Conservation (phyloP, 495 filamentous ascomycete genomes). For the Penicillium arizonense region DNA sequence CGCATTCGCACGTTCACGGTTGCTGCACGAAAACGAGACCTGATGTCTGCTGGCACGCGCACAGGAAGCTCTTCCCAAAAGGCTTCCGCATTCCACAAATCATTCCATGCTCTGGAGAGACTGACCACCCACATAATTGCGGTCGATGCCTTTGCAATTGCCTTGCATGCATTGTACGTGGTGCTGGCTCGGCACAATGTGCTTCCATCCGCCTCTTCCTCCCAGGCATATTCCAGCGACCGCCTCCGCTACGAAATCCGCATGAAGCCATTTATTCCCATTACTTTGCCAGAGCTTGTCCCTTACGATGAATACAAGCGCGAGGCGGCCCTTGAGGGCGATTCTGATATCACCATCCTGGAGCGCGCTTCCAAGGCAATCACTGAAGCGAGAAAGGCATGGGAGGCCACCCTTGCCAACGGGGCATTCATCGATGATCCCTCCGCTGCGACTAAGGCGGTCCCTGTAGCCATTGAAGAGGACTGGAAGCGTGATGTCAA, state of each 20-base stretch:
- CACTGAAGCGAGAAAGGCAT: slow-evolving; percentile 61
- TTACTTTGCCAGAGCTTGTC: slow-evolving; percentile 70
- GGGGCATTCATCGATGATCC: slow-evolving; percentile 35
- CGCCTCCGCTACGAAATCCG: slow-evolving; percentile 77
- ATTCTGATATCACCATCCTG: slow-evolving; percentile 48
- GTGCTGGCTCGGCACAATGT: slow-evolving; percentile 60
- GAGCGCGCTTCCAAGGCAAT: slow-evolving; percentile 59
- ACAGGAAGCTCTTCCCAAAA: slow-evolving; percentile 16
- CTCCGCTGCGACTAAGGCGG: slow-evolving; percentile 31
- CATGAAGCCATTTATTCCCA: slow-evolving; percentile 80
- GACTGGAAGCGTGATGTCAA: slow-evolving; percentile 59
- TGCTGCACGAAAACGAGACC: slow-evolving; percentile 32
- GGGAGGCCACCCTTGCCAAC: slow-evolving; percentile 55
- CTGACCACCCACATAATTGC: slow-evolving; percentile 66
- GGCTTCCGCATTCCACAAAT: slow-evolving; percentile 45
- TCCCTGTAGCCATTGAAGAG: slow-evolving; percentile 49
- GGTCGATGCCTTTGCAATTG: slow-evolving; percentile 68
- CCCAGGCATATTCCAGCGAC: slow-evolving; percentile 68
- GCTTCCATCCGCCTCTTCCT: slow-evolving; percentile 50
- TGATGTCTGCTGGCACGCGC: slow-evolving; percentile 6
- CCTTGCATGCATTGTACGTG: slow-evolving; percentile 65
- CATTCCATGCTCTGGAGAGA: slow-evolving; percentile 57
- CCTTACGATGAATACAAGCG: slow-evolving; percentile 59
- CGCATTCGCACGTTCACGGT: slow-evolving; percentile 64
- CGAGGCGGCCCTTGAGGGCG: slow-evolving; percentile 38